Percentiles rank a stretch among this genome's conserved stretches.
phyloP scores from a whole-genome alignment of 306 rosid genomes.

The Cicer pinnatifidum region DNA sequence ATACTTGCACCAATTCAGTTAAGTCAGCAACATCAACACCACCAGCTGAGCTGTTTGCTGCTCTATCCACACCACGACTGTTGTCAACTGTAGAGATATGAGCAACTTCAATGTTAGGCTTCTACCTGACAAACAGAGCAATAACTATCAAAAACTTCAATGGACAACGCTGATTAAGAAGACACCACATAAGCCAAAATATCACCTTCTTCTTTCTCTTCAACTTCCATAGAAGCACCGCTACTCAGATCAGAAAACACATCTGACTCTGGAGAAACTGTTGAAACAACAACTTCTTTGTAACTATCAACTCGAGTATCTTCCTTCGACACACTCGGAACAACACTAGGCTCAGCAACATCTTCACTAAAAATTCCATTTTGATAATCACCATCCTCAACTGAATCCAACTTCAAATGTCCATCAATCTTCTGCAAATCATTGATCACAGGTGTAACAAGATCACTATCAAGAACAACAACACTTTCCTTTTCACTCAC shows the following conservation, averaged over 20 bases:
- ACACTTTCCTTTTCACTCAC: constrained; percentile 38
- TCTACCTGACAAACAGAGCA: constrained; percentile 53
- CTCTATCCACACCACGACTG: constrained; percentile 32
- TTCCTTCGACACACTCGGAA: constrained; percentile 31
- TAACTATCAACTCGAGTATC: constrained; percentile 35
- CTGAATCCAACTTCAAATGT: constrained; percentile 37
- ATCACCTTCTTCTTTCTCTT: constrained; percentile 50
- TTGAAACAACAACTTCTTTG: constrained; percentile 26
- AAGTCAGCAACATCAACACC: constrained; percentile 8
- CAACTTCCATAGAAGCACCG: constrained; percentile 40
- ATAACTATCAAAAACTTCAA: constrained; percentile 51
- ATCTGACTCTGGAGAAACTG: constrained; percentile 19
- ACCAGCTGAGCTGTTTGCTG: constrained; percentile 2
- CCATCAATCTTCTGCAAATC: constrained; percentile 26
- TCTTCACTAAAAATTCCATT: constrained; percentile 29
- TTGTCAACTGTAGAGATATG: constrained; percentile 55
- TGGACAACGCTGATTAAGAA: constrained; percentile 35
- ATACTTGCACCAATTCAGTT: constrained; percentile 32
- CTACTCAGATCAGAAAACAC: constrained; percentile 34
- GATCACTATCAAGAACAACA: constrained; percentile 35
- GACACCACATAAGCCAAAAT: constrained; percentile 35
- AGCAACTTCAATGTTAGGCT: constrained; percentile 63
- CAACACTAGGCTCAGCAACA: constrained; percentile 37
- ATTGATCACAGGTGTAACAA: constrained; percentile 32
- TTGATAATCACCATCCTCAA: constrained; percentile 44